Base-by-base conservation (phyloP, 441 rosid genomes). In the Dalechampia spathulata region DNA sequence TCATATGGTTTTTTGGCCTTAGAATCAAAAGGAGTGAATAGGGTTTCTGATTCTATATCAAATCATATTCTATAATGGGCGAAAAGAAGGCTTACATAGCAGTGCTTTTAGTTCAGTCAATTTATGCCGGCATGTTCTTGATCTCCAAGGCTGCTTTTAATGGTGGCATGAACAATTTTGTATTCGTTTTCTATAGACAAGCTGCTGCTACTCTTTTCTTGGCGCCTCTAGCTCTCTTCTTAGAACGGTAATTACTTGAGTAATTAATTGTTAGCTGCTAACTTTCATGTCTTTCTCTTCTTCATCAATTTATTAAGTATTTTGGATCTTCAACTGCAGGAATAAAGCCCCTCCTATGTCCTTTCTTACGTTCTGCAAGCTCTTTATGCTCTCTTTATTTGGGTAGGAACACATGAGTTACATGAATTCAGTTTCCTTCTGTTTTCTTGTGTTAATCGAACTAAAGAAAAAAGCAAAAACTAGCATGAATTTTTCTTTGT, bases 41-140 rank as follows among this genome's bases (percentile, higher is more conserved):
- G 44, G n/a, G 13, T 16, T 22, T 32, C 8, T 6, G 5, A 12
- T 1, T 43, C 16, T 49, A 7, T 15, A 3, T 20, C 22, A 15
- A 30, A 3, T 30, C 19, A 6, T 10, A 1, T 17, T 4, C 26
- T 13, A 28, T 1, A 21, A 78, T 82, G 86, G 83, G 61, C 40
- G 64, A 47, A 17, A 82, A 74, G 68, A 87, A 82, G 58, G 76
- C 96, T 10, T 87, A 80, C 47, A 32, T 83, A 58, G 58, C 61
- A 23, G 92, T 73, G 47, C 6, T 72, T 27, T 56, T 83, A 14
- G 67, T 87, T 38, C 98, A 90, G 60, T 50, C 77, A n/a, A 82
- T 90, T 34, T 90, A 83, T 50, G 69, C 92, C 8, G 81, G 82
- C 47, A 85, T 90, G 98, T 87, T 90, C 82, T 70, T 90, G 78